A percentile compares a stretch with the other conserved stretches of the same genome.
These are phyloP conservation scores for Hypoxylon perforatum DNA, from an alignment of 495 filamentous ascomycete species.

Conservation along the genomic window DNA sequence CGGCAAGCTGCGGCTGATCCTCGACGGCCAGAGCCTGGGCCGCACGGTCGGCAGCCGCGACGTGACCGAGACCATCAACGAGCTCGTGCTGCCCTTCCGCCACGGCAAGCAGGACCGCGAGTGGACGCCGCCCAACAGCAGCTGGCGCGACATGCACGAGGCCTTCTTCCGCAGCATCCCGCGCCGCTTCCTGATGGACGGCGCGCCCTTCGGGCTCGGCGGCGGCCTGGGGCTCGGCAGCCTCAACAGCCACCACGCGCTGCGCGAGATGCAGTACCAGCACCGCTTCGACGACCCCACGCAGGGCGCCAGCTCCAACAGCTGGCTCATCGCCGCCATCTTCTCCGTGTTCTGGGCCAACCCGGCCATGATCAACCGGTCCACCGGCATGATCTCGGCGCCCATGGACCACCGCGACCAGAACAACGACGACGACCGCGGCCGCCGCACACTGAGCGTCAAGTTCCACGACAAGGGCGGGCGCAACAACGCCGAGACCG, in stretches of 20 bases:
- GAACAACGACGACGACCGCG: conserved; percentile 6
- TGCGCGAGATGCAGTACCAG: conserved; percentile 32
- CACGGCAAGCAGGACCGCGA: conserved; percentile 31
- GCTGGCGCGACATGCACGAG: conserved; percentile 47
- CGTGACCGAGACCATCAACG: conserved; percentile 48
- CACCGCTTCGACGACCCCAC: conserved; percentile 50
- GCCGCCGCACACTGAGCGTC: conserved; percentile 34
- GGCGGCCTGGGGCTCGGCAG: background rate
- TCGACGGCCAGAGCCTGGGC: conserved; percentile 40
- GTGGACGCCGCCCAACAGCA: conserved; percentile 44
- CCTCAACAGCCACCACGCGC: conserved; percentile 15
- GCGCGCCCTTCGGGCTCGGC: conserved; percentile 18
- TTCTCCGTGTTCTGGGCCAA: conserved; percentile 52
- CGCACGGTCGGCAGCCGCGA: conserved; percentile 45
- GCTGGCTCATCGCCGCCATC: conserved; percentile 51
- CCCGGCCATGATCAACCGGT: conserved; percentile 47
- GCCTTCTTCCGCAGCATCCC: conserved; percentile 32
- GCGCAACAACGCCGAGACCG: conserved; percentile 49
- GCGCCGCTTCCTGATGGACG: conserved; percentile 29
- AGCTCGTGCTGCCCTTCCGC: conserved; percentile 49
- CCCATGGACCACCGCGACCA: background rate
- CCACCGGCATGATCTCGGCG: conserved; percentile 3
- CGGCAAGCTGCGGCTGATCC: conserved; percentile 50
- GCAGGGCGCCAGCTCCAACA: conserved; percentile 49
- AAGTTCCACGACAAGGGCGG: conserved; percentile 54